Base-by-base conservation (phyloP, 306 rosid species). In the Vicia faba region DNA sequence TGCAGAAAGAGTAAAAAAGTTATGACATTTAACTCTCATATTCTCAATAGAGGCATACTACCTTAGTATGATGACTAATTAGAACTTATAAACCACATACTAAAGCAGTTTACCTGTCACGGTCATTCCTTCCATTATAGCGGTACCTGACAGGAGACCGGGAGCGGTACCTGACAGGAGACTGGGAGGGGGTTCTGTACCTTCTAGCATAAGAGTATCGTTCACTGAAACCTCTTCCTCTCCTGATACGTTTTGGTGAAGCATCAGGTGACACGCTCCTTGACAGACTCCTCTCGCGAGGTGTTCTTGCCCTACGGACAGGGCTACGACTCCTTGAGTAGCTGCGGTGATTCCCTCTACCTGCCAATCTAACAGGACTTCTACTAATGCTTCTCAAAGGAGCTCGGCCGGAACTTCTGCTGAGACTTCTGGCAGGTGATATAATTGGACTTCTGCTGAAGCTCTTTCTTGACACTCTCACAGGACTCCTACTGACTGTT, bases 161-260 rank as follows among this genome's bases (percentile, higher is more conserved):
- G 31, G 99, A 93, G 18, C 96, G 97, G 41, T 90, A 88, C 69
- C 99, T 83, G 72, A 85, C 85, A 68, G 99, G 97, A 77, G 99
- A 93, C 13, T 67, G 57, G 31, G 99, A 93, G 15, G 97, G 97
- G 41, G 97, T 93, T 75, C 95, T 84, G 39, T 93, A 93, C 76
- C 95, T 82, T 58, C 99, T 87, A 25, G 99, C 97, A 81, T 85
- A 93, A 49, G 99, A 93, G 78, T 90, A 93, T 6, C 89, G 84
- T 76, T 93, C 90, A 69, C 99, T 93, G 67, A 93, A 90, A 71
- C 99, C 99, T 53, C 97, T 88, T 51, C 99, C 99, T 79, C 97
- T 88, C 69, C 96, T 83, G 69, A 93, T 82, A 64, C 96, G 96
- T 79, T 88, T 90, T 61, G 97, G 99, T 16, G 98, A 87, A 11